Base-by-base conservation (phyloP, 495 filamentous ascomycete species). In the Talaromyces thailandensis region DNA sequence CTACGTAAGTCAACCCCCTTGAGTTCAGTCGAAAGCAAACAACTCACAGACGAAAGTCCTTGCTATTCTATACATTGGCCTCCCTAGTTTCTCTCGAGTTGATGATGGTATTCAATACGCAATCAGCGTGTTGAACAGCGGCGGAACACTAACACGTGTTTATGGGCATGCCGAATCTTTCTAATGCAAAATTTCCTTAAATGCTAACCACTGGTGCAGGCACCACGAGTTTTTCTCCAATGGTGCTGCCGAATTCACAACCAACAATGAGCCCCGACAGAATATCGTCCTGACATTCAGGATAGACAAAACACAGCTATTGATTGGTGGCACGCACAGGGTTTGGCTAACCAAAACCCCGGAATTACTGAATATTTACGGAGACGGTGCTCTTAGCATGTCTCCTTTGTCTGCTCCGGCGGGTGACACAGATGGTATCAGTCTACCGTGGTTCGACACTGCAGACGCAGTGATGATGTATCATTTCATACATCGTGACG, bases 401-500 rank as follows among this genome's bases (percentile, higher is more conserved):
- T 8, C 23, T 2, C 18, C 14, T 16, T 21, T 59, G 1, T 59
- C 57, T 14, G 57, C 57, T 26, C 57, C 35, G 6, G 57, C 57
- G 18, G 57, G 57, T 24, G 57, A 59, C 8, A 43, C 18, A 14
- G 57, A 59, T 43, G 57, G 57, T 2, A 26, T 59, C 9, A 59
- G 25, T 45, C 24, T 59, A 24, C 57, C 57, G 7, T 59, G 57
- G 57, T 59, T 59, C 16, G 57, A 59, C 57, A 59, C 32, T 1
- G 57, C 57, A 12, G 57, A 59, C 9, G 57, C 57, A n/a, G 35
- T 45, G 7, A 11, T 59, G 35, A 59, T 59, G 57, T 59, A 43
- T 45, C 25, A 59, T 45, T 59, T 59, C 16, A 26, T 59, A n/a
- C 8, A 45, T 59, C 57, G 35, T 23, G 57, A 59, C 25, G 12